A percentile compares a stretch with the other conserved stretches of the same genome.
Conservation (phyloP, 2,329 filamentous ascomycete species). For the Zasmidium cellare region DNA sequence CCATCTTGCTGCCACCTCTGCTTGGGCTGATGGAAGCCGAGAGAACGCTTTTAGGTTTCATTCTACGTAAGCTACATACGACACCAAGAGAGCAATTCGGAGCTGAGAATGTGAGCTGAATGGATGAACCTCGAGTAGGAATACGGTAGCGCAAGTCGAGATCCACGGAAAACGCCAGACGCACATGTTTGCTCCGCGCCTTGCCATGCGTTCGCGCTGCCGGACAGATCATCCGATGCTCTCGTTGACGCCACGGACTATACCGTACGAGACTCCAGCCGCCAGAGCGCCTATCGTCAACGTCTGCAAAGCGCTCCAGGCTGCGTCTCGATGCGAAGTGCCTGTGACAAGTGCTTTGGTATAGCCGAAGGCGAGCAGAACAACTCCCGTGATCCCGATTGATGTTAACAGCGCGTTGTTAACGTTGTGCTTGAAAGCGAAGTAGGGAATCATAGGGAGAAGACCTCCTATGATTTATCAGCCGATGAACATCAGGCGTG, state of each 20-base stretch:
- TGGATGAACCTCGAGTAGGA: background rate
- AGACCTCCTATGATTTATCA: slow-evolving; percentile 33
- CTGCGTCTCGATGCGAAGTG: slow-evolving; percentile 26
- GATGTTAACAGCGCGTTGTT: slow-evolving; percentile 48
- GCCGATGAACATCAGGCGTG: background rate
- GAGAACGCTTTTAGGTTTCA: slow-evolving; percentile 7
- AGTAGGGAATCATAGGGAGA: slow-evolving; percentile 55
- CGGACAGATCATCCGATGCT: background rate
- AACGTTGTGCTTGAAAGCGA: slow-evolving; percentile 40
- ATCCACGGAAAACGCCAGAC: background rate
- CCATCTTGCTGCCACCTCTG: background rate
- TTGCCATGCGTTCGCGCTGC: background rate
- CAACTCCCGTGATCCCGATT: slow-evolving; percentile 53
- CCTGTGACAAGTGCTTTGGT: slow-evolving; percentile 43
- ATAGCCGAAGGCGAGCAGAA: slow-evolving; percentile 54
- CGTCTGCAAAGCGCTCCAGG: slow-evolving; percentile 36
- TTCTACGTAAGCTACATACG: slow-evolving; percentile 1
- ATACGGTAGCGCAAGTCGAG: background rate
- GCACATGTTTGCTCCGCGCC: background rate
- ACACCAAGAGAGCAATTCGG: background rate
- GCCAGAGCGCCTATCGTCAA: slow-evolving; percentile 38
- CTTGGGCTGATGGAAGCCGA: slow-evolving; percentile 4
- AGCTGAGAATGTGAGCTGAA: background rate
- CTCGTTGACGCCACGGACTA: slow-evolving; percentile 38
- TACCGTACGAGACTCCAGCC: slow-evolving; percentile 39